These are phyloP conservation scores for Erysimum cheiri DNA, from an alignment of 441 rosid genomes.

Conservation along the genomic window DNA sequence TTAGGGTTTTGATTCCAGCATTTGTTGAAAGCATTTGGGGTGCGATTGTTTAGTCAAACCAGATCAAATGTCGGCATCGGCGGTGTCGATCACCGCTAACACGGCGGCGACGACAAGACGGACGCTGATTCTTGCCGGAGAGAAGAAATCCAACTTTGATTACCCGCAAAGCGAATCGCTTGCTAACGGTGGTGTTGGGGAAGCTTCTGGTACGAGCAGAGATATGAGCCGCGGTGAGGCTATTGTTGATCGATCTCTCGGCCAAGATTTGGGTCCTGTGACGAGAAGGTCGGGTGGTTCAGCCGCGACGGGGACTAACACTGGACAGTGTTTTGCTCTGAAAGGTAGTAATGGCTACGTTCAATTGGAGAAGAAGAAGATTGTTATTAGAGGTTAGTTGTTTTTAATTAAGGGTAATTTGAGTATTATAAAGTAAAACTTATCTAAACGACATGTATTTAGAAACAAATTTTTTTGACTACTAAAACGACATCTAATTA, in stretches of 20 bases:
- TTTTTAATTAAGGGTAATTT: slow-evolving; percentile 44
- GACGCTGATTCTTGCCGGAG: slow-evolving; percentile 61
- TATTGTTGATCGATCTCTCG: too few species aligned
- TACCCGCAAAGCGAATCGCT: slow-evolving; percentile 52
- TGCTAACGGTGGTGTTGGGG: slow-evolving; percentile 45
- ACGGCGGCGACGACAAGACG: slow-evolving; percentile 66
- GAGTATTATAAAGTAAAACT: too few species aligned
- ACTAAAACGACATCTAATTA: too few species aligned
- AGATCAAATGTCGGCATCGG: slow-evolving; percentile 81
- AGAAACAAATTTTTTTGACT: too few species aligned
- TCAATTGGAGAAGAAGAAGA: slow-evolving; percentile 55
- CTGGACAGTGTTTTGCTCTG: background rate
- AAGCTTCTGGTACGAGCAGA: slow-evolving; percentile 68
- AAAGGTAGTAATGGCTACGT: slow-evolving; percentile 63
- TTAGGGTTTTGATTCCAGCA: slow-evolving; percentile 29
- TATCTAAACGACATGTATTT: too few species aligned
- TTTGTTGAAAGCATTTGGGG: slow-evolving; percentile 6
- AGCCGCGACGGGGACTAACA: slow-evolving; percentile 78
- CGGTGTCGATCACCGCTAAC: slow-evolving; percentile 79
- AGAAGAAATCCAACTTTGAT: slow-evolving; percentile 63
- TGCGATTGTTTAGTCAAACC: slow-evolving; percentile 35
- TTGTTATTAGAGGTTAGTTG: slow-evolving; percentile 44
- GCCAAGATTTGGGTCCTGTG: slow-evolving; percentile 54
- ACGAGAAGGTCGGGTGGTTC: slow-evolving; percentile 44
- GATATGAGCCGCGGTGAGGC: slow-evolving; percentile 63